Percentiles rank a stretch among this genome's conserved stretches.
Conservation (phyloP, 805 yeast species). For the Lipomyces yamanashiensis region DNA sequence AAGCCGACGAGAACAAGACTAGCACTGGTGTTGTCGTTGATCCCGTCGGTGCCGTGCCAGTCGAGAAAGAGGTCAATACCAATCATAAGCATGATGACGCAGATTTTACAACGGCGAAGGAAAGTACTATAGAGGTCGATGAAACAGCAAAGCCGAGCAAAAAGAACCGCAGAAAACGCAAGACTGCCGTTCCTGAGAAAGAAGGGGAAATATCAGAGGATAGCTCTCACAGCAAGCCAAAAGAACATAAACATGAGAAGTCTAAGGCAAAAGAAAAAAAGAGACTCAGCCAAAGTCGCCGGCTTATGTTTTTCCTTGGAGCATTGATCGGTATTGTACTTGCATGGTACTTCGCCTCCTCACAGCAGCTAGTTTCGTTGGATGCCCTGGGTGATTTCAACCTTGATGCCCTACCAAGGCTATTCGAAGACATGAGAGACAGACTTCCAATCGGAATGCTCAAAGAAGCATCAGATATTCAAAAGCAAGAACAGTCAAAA, state of each 20-base stretch:
- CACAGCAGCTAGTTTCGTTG: slow-evolving; percentile 50
- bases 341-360: slow-evolving; percentile 66
- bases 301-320: slow-evolving; percentile 51
- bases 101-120: background rate
- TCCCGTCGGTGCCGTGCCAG: slow-evolving; percentile 18
- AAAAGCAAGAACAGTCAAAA: slow-evolving; percentile 49
- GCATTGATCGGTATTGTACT: slow-evolving; percentile 68
- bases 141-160: background rate
- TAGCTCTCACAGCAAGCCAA: background rate
- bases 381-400: slow-evolving; percentile 58
- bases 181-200: background rate
- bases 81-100: background rate
- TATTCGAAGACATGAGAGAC: slow-evolving; percentile 74
- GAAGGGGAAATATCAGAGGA: background rate
- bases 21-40: slow-evolving; percentile 3
- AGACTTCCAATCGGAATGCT: slow-evolving; percentile 69
- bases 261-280: background rate
- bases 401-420: slow-evolving; percentile 62
- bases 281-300: slow-evolving; percentile 20
- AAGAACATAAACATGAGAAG: no score
- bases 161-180: background rate
- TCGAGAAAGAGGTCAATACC: background rate
- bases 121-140: background rate
- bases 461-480: slow-evolving; percentile 61
- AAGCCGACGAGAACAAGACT: background rate